phyloP scores from a whole-genome alignment of 2,329 filamentous ascomycete species.

The Penicillium sp. region DNA sequence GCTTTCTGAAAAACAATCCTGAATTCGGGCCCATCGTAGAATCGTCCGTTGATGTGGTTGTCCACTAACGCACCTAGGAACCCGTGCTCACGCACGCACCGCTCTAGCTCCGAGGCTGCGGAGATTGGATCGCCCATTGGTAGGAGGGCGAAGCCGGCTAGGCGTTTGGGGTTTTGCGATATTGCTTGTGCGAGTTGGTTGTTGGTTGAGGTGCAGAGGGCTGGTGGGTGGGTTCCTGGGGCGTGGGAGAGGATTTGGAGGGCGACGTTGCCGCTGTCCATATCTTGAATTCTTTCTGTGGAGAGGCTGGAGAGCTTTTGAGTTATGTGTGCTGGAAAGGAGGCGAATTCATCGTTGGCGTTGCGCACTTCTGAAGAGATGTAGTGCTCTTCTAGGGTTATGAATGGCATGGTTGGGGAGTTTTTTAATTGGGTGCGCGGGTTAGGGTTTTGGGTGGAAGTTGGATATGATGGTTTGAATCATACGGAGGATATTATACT shows the following conservation, averaged over 20 bases:
- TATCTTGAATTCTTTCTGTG: no score
- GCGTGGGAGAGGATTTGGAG: no score
- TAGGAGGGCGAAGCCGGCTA: constrained; percentile 45
- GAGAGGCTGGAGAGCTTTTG: no score
- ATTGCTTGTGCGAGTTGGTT: no score
- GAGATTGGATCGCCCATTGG: constrained; percentile 40
- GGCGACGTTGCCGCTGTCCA: no score
- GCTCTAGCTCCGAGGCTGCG: constrained; percentile 38
- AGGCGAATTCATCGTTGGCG: constrained; percentile 35
- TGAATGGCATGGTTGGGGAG: constrained; percentile 13
- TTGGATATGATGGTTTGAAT: not conserved
- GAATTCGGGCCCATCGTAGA: constrained; percentile 48
- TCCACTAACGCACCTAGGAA: constrained; percentile 54
- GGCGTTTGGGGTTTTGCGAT: no score
- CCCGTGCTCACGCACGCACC: constrained; percentile 45
- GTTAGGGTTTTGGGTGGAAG: not conserved
- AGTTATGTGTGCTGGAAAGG: no score
- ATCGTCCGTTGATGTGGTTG: constrained; percentile 40
- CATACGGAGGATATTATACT: not conserved
- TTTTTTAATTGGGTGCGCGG: not conserved
- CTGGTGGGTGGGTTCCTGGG: no score
- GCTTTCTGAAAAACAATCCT: constrained; percentile 47
- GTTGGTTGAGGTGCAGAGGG: no score
- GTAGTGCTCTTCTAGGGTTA: constrained; percentile 25
- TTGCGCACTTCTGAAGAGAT: constrained; percentile 12